A percentile compares a stretch with the other conserved stretches of the same genome.
phyloP scores from a whole-genome alignment of 192 early-diverging fungal genomes.

The Coemansia sp. region DNA sequence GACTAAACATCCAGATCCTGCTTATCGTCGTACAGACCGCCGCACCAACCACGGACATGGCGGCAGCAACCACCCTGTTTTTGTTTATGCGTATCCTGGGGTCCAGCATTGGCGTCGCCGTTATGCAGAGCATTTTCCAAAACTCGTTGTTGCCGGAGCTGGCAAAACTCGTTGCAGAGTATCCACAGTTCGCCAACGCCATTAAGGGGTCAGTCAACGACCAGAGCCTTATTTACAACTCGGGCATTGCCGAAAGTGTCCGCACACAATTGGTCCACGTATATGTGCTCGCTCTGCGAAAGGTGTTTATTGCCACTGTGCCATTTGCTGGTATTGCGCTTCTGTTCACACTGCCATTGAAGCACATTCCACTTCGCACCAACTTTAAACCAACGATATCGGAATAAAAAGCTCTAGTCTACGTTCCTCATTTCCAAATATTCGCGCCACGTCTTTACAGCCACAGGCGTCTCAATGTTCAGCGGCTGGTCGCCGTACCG shows the following conservation, averaged over 20 bases:
- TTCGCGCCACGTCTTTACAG: constrained; percentile 68
- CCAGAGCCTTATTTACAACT: constrained; percentile 31
- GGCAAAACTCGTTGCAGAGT: background rate
- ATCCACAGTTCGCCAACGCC: constrained; percentile 17
- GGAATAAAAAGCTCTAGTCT: background rate
- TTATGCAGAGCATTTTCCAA: constrained; percentile 58
- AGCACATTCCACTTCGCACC: constrained; percentile 39
- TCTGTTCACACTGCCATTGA: constrained; percentile 51
- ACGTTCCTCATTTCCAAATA: constrained; percentile 58
- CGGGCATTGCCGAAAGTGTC: constrained; percentile 34
- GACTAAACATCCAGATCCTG: constrained; percentile 59
- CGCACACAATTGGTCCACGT: constrained; percentile 29
- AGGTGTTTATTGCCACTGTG: constrained; percentile 55
- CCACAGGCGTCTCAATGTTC: constrained; percentile 55
- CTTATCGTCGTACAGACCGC: constrained; percentile 67
- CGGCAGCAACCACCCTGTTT: constrained; percentile 61
- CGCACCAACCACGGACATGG: constrained; percentile 58
- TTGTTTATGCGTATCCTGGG: constrained; percentile 66
- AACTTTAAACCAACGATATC: constrained; percentile 3
- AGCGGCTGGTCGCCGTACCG: constrained; percentile 21
- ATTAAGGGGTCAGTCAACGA: constrained; percentile 28
- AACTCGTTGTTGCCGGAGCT: constrained; percentile 31
- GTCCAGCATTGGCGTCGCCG: constrained; percentile 58
- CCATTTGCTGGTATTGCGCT: constrained; percentile 55
- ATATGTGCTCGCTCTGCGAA: constrained; percentile 57